These are phyloP conservation scores for Euphorbia corollata DNA, from an alignment of 441 rosid species.

Conservation along the genomic window DNA sequence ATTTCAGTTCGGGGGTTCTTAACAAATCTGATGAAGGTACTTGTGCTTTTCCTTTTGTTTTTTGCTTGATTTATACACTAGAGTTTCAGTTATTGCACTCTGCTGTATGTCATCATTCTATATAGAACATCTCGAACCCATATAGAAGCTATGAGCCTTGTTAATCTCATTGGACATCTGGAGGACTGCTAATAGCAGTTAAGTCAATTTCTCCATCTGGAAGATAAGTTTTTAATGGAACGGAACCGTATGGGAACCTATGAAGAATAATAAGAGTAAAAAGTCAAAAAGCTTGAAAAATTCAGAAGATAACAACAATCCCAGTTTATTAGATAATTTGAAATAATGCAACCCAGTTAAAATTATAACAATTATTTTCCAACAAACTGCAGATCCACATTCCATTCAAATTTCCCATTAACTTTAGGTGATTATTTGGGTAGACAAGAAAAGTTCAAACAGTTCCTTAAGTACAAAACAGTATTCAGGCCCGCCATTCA, in stretches of 20 bases:
- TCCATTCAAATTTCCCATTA: too few relatives aligned
- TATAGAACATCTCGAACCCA: neutral
- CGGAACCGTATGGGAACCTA: conserved; percentile 87
- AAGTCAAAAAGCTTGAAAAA: neutral
- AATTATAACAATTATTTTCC: too few relatives aligned
- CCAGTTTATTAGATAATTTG: neutral
- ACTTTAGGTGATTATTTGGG: too few relatives aligned
- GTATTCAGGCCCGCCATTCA: too few relatives aligned
- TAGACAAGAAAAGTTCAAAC: too few relatives aligned
- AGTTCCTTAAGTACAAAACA: too few relatives aligned
- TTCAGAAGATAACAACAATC: neutral
- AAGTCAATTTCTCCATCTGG: conserved; percentile 93
- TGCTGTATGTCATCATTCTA: neutral
- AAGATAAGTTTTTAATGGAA: conserved; percentile 81
- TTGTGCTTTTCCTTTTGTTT: conserved; percentile 8
- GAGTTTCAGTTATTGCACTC: neutral
- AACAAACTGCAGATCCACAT: too few relatives aligned
- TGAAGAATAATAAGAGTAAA: conserved; percentile 12
- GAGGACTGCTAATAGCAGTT: conserved; percentile 52
- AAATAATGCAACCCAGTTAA: neutral
- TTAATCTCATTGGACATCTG: conserved; percentile 8
- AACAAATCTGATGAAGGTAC: conserved; percentile 95
- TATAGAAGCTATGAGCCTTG: neutral
- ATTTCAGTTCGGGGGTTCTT: conserved; percentile 96
- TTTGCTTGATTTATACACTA: conserved; percentile 6